phyloP scores from a whole-genome alignment of 2,329 filamentous ascomycete species.

The Chaetomiaceae sp. region DNA sequence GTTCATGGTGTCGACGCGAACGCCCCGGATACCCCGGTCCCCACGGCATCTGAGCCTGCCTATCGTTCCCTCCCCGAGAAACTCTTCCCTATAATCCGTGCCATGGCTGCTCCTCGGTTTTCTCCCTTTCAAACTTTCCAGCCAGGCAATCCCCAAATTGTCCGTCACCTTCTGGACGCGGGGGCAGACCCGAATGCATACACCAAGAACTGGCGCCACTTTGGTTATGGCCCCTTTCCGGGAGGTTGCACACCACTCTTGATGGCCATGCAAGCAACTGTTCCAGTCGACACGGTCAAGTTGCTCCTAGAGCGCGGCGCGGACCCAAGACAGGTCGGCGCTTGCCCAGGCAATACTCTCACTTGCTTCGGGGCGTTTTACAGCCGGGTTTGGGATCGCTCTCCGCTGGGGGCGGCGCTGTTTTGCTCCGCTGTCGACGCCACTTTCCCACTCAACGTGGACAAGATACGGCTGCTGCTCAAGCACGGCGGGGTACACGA shows the following conservation, averaged over 20 bases:
- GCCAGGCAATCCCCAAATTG: slow-evolving; percentile 6
- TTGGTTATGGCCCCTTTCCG: too few relatives aligned
- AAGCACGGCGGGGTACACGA: slow-evolving; percentile 8
- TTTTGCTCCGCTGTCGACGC: neutral
- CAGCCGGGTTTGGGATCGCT: neutral
- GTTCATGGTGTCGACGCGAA: slow-evolving; percentile 10
- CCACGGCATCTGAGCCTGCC: too few relatives aligned
- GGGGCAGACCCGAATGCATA: slow-evolving; percentile 15
- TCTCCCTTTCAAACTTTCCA: neutral
- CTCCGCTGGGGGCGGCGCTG: neutral
- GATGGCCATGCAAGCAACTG: slow-evolving; percentile 13
- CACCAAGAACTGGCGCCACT: neutral
- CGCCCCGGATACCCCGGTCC: neutral
- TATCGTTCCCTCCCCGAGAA: neutral
- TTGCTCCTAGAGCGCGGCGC: slow-evolving; percentile 17
- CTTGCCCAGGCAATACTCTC: neutral
- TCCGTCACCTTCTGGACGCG: slow-evolving; percentile 14
- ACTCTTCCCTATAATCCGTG: slow-evolving; percentile 10
- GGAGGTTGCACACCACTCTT: slow-evolving; percentile 9
- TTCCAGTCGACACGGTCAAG: slow-evolving; percentile 17
- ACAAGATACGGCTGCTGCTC: slow-evolving; percentile 13
- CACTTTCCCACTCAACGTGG: neutral
- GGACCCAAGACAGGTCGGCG: neutral
- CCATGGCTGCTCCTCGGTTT: slow-evolving; percentile 3
- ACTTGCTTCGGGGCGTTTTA: neutral